Percentiles rank a stretch among this genome's conserved stretches.
Conservation (phyloP, 306 rosid genomes). For the Quercus ilex region DNA sequence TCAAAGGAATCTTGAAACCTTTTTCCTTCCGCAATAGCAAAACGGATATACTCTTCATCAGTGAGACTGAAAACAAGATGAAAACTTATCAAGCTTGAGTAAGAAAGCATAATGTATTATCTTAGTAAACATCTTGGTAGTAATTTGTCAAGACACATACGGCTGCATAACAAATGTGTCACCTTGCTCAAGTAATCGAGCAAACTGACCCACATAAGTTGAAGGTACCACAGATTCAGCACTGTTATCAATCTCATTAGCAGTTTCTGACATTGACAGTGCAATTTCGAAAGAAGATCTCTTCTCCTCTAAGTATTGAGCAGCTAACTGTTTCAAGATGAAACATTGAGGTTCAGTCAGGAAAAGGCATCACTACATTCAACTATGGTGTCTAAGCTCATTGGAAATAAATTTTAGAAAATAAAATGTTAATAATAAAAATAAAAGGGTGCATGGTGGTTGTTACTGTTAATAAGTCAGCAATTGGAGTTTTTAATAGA, state of each 20-base stretch:
- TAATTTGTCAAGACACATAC: constrained; percentile 58
- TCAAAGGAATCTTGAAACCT: constrained; percentile 83
- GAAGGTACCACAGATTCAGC: constrained; percentile 82
- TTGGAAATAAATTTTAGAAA: no score
- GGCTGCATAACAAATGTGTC: constrained; percentile 58
- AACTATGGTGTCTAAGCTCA: background rate
- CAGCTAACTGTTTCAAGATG: constrained; percentile 72
- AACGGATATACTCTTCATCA: constrained; percentile 69
- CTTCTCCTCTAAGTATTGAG: constrained; percentile 83
- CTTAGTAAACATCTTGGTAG: constrained; percentile 8
- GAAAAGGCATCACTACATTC: background rate
- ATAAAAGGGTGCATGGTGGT: background rate
- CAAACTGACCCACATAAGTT: constrained; percentile 74
- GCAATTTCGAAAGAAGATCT: constrained; percentile 73
- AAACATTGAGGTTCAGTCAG: background rate
- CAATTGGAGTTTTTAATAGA: background rate
- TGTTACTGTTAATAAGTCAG: background rate
- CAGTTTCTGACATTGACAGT: constrained; percentile 62
- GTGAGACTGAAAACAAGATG: constrained; percentile 66
- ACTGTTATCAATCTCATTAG: constrained; percentile 43
- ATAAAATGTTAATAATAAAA: no score
- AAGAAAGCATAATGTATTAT: constrained; percentile 10
- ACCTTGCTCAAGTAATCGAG: constrained; percentile 73
- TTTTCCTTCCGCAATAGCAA: constrained; percentile 73
- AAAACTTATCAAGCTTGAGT: constrained; percentile 19